These are phyloP conservation scores for Sugiyamaella boreocaroliniensis DNA, from an alignment of 805 yeast species.

Conservation along the genomic window DNA sequence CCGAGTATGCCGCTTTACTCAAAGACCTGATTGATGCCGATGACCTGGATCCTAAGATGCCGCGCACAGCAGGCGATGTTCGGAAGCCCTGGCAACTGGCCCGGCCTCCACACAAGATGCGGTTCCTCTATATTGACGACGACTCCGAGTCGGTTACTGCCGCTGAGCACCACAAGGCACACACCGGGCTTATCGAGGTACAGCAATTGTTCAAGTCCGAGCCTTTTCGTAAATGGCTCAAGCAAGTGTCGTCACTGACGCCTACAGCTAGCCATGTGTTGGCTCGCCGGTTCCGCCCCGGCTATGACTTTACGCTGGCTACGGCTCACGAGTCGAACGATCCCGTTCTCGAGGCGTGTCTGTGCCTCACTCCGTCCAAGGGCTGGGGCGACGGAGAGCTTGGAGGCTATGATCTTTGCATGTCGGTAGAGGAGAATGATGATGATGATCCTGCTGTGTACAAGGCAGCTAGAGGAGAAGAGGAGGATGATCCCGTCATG, in stretches of 20 bases:
- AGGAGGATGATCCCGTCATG: conserved; percentile 68
- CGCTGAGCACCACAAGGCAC: conserved; percentile 19
- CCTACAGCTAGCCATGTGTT: conserved; percentile 62
- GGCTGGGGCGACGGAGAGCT: conserved; percentile 84
- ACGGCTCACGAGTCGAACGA: conserved; percentile 44
- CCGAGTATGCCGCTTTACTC: conserved; percentile 44
- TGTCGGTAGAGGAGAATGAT: conserved; percentile 48
- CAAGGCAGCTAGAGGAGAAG: conserved; percentile 52
- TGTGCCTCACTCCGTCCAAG: conserved; percentile 70
- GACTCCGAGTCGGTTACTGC: conserved; percentile 25
- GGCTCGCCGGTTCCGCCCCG: conserved; percentile 88
- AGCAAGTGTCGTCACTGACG: conserved; percentile 49
- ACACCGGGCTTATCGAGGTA: conserved; percentile 41
- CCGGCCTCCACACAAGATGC: conserved; percentile 87
- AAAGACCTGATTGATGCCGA: conserved; percentile 47
- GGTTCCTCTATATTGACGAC: conserved; percentile 79
- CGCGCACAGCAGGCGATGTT: conserved; percentile 49
- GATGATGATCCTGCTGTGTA: conserved; percentile 75
- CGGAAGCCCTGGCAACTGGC: conserved; percentile 81
- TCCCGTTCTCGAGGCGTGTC: conserved; percentile 67
- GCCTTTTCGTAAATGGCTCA: conserved; percentile 66
- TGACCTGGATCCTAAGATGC: conserved; percentile 44
- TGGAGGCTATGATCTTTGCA: conserved; percentile 92
- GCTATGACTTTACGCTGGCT: conserved; percentile 87
- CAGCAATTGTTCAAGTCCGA: conserved; percentile 52